phyloP scores from a whole-genome alignment of 208 protist genomes.

The Trypanosoma vivax region DNA sequence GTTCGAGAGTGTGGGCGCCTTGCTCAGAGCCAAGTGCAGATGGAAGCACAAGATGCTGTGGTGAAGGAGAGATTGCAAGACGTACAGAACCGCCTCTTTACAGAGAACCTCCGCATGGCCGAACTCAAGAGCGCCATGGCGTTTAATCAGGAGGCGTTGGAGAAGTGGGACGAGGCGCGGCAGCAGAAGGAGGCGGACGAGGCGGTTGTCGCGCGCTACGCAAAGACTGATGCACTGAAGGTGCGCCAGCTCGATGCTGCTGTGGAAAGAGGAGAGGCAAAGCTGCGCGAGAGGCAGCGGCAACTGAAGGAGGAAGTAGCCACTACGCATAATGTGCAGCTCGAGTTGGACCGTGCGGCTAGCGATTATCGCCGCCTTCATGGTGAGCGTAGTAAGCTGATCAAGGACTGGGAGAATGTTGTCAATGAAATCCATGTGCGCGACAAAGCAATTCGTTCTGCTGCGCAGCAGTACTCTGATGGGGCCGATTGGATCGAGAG shows the following conservation, averaged over 20 bases:
- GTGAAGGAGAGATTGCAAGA: conserved; percentile 59
- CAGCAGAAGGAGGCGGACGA: conserved; percentile 93
- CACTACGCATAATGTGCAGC: conserved; percentile 78
- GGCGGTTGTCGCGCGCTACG: conserved; percentile 85
- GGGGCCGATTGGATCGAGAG: conserved; percentile 61
- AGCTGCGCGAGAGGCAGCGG: conserved; percentile 42
- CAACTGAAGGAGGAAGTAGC: conserved; percentile 72
- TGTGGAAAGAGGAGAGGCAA: conserved; percentile 68
- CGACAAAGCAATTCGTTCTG: conserved; percentile 77
- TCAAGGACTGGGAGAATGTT: conserved; percentile 89
- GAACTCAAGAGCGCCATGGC: conserved; percentile 85
- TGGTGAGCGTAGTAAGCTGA: conserved; percentile 74
- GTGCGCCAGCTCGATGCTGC: conserved; percentile 77
- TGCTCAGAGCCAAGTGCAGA: conserved; percentile 36
- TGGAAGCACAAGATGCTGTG: conserved; percentile 41
- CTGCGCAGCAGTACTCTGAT: conserved; percentile 68
- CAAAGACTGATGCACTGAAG: conserved; percentile 81
- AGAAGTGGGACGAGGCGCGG: conserved; percentile 91
- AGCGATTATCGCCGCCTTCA: conserved; percentile 87
- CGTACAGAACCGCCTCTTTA: conserved; percentile 84
- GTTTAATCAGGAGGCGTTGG: conserved; percentile 93
- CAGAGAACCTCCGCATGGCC: conserved; percentile 89
- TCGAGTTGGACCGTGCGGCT: conserved; percentile 90
- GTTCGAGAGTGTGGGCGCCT: conserved; percentile 82
- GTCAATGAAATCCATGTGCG: conserved; percentile 80